Conservation (phyloP, 2,329 filamentous ascomycete species). For the Dactylellina haptotyla region DNA sequence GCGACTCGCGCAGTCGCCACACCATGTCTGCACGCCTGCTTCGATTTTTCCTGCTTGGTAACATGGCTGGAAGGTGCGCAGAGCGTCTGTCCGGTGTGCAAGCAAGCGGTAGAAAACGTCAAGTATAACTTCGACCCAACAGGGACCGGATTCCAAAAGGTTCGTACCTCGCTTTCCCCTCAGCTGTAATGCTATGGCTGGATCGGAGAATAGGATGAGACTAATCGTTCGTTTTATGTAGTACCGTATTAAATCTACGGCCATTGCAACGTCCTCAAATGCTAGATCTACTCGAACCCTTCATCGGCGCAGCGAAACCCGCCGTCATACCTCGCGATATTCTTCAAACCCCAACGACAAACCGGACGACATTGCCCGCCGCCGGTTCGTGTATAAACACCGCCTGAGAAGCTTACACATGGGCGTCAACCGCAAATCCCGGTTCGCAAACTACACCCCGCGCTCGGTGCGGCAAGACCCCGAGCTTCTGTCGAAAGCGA, state of each 20-base stretch:
- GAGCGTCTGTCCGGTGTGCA: conserved; percentile 48
- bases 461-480: conserved; percentile 71
- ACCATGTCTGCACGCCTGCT: conserved; percentile 50
- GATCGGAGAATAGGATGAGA: background rate
- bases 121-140: conserved; percentile 48
- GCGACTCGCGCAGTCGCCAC: conserved; percentile 45
- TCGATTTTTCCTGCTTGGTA: conserved; percentile 49
- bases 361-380: conserved; percentile 65
- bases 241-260: conserved; percentile 39
- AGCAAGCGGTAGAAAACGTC: conserved; percentile 38
- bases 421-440: conserved; percentile 80
- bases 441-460: conserved; percentile 78
- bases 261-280: conserved; percentile 1
- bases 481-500: conserved; percentile 77
- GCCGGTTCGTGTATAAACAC: conserved; percentile 77
- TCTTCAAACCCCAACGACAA: background rate
- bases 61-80: conserved; percentile 49
- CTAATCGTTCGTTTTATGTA: background rate
- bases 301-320: conserved; percentile 22
- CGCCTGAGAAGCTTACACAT: conserved; percentile 81
- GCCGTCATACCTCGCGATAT: background rate
- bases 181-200: too few relatives aligned
- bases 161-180: conserved; percentile 1
- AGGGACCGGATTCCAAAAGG: conserved; percentile 50
- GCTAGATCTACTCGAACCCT: background rate